phyloP scores from a whole-genome alignment of 768 basidiomycete genomes.

The Sporobolomyces pararoseus region DNA sequence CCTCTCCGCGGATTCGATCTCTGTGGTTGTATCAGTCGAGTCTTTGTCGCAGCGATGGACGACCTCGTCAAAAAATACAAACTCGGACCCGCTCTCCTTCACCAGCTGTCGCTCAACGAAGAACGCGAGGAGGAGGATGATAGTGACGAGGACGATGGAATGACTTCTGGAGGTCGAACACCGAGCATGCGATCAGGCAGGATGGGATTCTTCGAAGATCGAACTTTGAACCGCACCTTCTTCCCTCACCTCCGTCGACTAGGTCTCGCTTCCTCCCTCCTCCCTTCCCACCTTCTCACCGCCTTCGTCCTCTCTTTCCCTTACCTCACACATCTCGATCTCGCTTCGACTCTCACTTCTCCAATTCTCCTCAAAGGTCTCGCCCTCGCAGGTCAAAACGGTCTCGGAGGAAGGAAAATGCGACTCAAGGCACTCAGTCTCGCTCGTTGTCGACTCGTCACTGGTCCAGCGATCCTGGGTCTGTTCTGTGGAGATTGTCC shows the following conservation, averaged over 20 bases:
- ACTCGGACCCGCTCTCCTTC: conserved; percentile 50
- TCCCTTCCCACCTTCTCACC: conserved; percentile 64
- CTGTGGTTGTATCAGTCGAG: conserved; percentile 88
- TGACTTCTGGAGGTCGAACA: conserved; percentile 47
- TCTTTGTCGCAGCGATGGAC: conserved; percentile 78
- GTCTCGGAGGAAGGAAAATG: conserved; percentile 53
- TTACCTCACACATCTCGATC: conserved; percentile 79
- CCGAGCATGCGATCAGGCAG: conserved; percentile 47
- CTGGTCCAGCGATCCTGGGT: conserved; percentile 68
- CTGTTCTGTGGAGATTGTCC: conserved; percentile 45
- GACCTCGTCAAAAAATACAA: conserved; percentile 70
- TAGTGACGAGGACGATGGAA: conserved; percentile 51
- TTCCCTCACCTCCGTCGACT: conserved; percentile 61
- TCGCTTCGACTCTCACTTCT: conserved; percentile 79
- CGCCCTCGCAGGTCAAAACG: conserved; percentile 54
- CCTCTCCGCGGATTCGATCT: conserved; percentile 85
- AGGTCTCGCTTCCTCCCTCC: conserved; percentile 73
- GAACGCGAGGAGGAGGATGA: conserved; percentile 48
- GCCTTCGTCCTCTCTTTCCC: conserved; percentile 78
- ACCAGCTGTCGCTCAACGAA: neutral
- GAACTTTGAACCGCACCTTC: conserved; percentile 34
- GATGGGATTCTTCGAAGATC: conserved; percentile 22
- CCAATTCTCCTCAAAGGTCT: conserved; percentile 70
- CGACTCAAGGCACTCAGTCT: conserved; percentile 74
- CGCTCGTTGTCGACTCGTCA: conserved; percentile 77